phyloP scores from a whole-genome alignment of 345 rosid genomes.

The Aquilaria malaccensis region DNA sequence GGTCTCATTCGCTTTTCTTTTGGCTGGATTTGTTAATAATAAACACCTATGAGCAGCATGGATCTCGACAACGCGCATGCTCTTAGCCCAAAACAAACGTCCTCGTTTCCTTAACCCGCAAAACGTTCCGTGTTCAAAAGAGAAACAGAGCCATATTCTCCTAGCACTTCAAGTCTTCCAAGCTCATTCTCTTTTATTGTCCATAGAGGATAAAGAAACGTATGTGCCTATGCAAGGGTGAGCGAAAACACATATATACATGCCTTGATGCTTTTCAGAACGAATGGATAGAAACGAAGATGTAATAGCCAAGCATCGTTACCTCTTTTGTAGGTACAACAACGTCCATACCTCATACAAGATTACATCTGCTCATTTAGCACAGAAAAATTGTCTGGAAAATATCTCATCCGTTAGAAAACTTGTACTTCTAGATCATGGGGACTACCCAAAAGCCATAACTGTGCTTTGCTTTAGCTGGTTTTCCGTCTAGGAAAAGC shows the following conservation, averaged over 20 bases:
- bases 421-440: slow-evolving; percentile 17
- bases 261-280: neutral
- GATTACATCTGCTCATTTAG: slow-evolving; percentile 2
- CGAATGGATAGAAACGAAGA: neutral
- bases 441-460: slow-evolving; percentile 33
- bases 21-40: too few species aligned
- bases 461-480: slow-evolving; percentile 21
- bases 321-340: slow-evolving; percentile 1
- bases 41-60: too few species aligned
- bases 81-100: too few species aligned
- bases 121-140: too few species aligned
- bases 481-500: neutral
- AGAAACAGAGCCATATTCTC: too few species aligned
- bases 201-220: too few species aligned
- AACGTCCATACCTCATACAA: neutral
- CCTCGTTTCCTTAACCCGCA: too few species aligned
- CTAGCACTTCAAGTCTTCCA: too few species aligned
- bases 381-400: slow-evolving; percentile 1
- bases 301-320: neutral
- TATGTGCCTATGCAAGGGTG: neutral
- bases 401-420: slow-evolving; percentile 6
- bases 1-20: too few species aligned
- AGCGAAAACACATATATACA: neutral
- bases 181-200: too few species aligned
- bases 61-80: too few species aligned